Evolutionary conservation across 345 rosid species (phyloP).

Genomic region (Brassica juncea): DNA sequence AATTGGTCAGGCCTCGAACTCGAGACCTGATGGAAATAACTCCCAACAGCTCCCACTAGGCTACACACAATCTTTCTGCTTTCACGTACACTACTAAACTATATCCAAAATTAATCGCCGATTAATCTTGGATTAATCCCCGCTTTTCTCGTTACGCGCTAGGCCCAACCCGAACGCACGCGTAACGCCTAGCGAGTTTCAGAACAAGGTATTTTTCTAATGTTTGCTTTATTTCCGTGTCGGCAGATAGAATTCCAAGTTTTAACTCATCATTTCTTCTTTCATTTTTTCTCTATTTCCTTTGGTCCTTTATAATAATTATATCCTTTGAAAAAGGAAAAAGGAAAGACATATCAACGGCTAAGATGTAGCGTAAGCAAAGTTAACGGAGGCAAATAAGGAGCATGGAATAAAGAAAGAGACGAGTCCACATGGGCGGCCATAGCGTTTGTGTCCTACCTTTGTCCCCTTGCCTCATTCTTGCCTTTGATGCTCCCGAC

Average conservation of each 20-base stretch:
- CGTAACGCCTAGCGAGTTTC: too few relatives aligned
- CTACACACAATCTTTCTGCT: too few relatives aligned
- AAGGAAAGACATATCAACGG: slow-evolving; percentile 5
- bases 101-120: too few relatives aligned
- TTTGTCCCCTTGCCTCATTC: slow-evolving; percentile 44
- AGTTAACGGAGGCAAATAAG: slow-evolving; percentile 38
- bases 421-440: slow-evolving; percentile 46
- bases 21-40: too few relatives aligned
- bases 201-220: not conserved
- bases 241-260: slow-evolving; percentile 27
- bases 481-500: slow-evolving; percentile 42
- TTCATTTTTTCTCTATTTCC: not conserved
- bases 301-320: slow-evolving; percentile 8
- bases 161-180: too few relatives aligned
- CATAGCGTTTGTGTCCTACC: slow-evolving; percentile 38
- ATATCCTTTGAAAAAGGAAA: not conserved
- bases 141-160: too few relatives aligned
- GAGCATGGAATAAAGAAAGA: slow-evolving; percentile 38
- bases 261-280: slow-evolving; percentile 14
- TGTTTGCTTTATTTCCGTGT: slow-evolving; percentile 29
- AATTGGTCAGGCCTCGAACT: too few relatives aligned
- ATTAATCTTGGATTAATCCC: too few relatives aligned
- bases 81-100: too few relatives aligned
- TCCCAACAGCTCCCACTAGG: too few relatives aligned
- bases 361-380: slow-evolving; percentile 35